Evolutionary conservation across 192 early-diverging fungal species (phyloP), one percentile per base, ranked within the genome.

Genomic region (Lunasporangiospora selenospora): DNA sequence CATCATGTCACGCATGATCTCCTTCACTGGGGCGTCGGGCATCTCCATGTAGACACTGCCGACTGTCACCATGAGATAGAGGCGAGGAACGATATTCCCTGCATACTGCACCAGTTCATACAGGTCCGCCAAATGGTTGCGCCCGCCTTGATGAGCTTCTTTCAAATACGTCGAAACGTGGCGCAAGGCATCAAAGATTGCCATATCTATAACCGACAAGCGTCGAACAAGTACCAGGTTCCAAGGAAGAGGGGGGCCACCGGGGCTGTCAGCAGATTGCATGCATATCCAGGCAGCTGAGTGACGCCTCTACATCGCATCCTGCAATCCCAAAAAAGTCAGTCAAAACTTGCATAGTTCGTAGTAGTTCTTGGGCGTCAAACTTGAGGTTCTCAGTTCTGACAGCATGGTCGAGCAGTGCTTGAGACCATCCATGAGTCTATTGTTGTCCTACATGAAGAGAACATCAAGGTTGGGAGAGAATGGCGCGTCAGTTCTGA

Each of bases 91-190:
- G 49, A 98, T 95, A 80, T 90, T 95, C 26, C 92, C 93, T 1
- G 96, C 95, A 54, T 96, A 97, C 67, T 98, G 96, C 9, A 97
- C 95, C 38, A 97, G 82, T 66, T 97, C 94, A 82, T 98, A 98
- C 21, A 98, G 79, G 65, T 97, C 93, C 3, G 93, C 89, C n/a
- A 95, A 77, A 60, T 92, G 84, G 65, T 88, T 82, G 13, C 81
- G 76, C 61, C 87, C 87, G 26, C 83, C 67, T 31, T 85, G 77
- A 75, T 98, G 96, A 9, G 91, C 91, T 16, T 94, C 90, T 58
- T 90, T 92, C 27, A 98, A 81, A 51, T 92, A 94, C 8, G 82
- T 86, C 26, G 89, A 88, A 45, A 98, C 85, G 64, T 96, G 91
- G 47, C 94, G 87, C 65, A 98, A 81, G 39, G 93, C 91, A 81